These are phyloP conservation scores for Erythrophleum ivorense DNA, from an alignment of 331 rosid genomes.

Conservation along the genomic window DNA sequence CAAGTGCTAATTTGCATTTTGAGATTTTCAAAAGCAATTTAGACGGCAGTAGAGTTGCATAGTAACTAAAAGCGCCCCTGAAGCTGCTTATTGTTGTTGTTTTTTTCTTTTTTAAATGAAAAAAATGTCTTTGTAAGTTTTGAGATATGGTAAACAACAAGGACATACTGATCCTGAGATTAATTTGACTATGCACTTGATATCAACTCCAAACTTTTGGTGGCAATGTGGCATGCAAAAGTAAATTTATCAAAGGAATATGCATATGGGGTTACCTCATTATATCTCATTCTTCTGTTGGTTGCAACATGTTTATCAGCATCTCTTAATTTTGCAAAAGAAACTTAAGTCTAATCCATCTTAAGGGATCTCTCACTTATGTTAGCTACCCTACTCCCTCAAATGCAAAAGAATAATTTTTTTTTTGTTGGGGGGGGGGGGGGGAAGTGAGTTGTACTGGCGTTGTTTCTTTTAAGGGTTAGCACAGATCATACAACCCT, in stretches of 20 bases:
- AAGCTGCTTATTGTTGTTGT: not conserved
- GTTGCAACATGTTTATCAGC: slow-evolving; percentile 1
- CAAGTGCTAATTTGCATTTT: not conserved
- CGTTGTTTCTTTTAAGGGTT: not conserved
- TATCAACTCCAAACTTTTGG: slow-evolving; percentile 23
- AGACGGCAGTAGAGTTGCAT: slow-evolving; percentile 8
- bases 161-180: slow-evolving; percentile 24
- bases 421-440: not conserved
- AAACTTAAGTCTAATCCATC: slow-evolving; percentile 12
- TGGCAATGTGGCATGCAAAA: slow-evolving; percentile 11
- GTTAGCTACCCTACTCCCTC: slow-evolving; percentile 17
- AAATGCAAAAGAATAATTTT: slow-evolving; percentile 18
- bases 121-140: not conserved
- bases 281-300: slow-evolving; percentile 32
- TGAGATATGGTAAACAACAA: slow-evolving; percentile 12
- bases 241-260: slow-evolving; percentile 5
- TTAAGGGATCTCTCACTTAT: not conserved
- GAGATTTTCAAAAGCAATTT: slow-evolving; percentile 10
- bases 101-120: not conserved
- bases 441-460: slow-evolving; percentile 16
- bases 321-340: not conserved
- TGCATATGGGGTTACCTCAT: not conserved
- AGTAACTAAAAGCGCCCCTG: not conserved
- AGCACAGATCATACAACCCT: not conserved
- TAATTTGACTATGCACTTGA: slow-evolving; percentile 2